phyloP scores from a whole-genome alignment of 805 yeast species.

The Barnettozyma californica region DNA sequence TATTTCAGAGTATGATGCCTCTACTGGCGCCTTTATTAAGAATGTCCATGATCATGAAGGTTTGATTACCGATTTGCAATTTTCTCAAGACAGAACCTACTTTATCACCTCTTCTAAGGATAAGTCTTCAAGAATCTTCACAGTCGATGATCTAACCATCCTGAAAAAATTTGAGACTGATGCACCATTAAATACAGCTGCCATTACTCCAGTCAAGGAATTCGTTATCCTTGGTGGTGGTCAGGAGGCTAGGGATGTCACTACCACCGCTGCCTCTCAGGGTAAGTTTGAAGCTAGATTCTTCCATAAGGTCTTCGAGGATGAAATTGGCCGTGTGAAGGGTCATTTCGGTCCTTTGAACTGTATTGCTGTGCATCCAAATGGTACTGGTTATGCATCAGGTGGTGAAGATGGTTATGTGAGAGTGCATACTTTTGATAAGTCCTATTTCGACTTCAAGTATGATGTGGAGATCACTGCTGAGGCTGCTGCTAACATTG shows the following conservation, averaged over 20 bases:
- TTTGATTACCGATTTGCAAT: constrained; percentile 83
- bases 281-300: constrained; percentile 97
- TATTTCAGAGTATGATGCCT: constrained; percentile 72
- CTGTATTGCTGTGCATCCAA: constrained; percentile 89
- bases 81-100: constrained; percentile 80
- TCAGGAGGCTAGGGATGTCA: constrained; percentile 97
- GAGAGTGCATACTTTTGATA: constrained; percentile 90
- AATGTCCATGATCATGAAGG: constrained; percentile 67
- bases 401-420: constrained; percentile 99
- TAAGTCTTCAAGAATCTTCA: constrained; percentile 72
- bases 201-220: constrained; percentile 89
- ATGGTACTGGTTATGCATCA: constrained; percentile 87
- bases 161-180: constrained; percentile 78
- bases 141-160: constrained; percentile 67
- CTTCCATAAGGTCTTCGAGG: constrained; percentile 90
- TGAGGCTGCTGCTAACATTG: constrained; percentile 30
- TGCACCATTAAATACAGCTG: constrained; percentile 92
- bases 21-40: constrained; percentile 63
- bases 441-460: constrained; percentile 86
- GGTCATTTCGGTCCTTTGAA: constrained; percentile 99
- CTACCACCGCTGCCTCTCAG: constrained; percentile 89
- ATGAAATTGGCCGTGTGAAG: constrained; percentile 93
- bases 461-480: constrained; percentile 89
- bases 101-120: constrained; percentile 93
- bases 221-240: constrained; percentile 96